These are phyloP conservation scores for Apiospora rasikravindrae DNA, from an alignment of 2,329 filamentous ascomycete genomes.

Conservation along the genomic window DNA sequence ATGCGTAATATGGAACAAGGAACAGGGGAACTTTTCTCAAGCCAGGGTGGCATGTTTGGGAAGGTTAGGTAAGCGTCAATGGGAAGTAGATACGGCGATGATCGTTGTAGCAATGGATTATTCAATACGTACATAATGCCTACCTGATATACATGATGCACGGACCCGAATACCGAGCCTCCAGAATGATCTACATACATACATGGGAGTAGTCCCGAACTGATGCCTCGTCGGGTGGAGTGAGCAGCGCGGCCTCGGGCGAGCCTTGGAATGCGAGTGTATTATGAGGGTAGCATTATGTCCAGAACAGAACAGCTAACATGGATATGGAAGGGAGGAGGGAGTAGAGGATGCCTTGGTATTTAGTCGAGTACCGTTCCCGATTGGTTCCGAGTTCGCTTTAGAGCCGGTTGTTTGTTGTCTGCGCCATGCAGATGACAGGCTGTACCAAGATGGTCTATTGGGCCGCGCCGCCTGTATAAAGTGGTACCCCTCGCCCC, in stretches of 20 bases:
- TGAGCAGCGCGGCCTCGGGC: background rate
- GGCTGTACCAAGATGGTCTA: background rate
- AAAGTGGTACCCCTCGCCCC: background rate
- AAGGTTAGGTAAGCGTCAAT: background rate
- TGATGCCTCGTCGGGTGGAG: background rate
- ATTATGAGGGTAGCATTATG: background rate
- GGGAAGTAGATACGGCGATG: background rate
- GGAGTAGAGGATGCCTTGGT: background rate
- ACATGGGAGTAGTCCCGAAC: background rate
- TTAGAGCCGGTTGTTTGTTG: background rate
- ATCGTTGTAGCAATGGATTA: background rate
- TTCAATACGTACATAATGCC: background rate
- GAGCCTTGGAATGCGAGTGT: conserved; percentile 1
- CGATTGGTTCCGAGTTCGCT: conserved; percentile 3
- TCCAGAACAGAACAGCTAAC: background rate
- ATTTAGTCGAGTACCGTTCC: background rate
- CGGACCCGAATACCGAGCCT: background rate
- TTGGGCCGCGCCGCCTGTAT: conserved; percentile 1
- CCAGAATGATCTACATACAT: background rate
- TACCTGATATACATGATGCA: background rate
- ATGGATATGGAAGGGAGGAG: background rate
- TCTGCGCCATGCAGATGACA: conserved; percentile 11
- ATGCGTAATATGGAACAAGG: background rate
- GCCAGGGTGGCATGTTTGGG: background rate
- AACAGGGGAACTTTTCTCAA: background rate